Evolutionary conservation across 352 stramenopile genomes (phyloP), one percentile per base, ranked within the genome.

Genomic region (Hyaloperonospora brassicae): DNA sequence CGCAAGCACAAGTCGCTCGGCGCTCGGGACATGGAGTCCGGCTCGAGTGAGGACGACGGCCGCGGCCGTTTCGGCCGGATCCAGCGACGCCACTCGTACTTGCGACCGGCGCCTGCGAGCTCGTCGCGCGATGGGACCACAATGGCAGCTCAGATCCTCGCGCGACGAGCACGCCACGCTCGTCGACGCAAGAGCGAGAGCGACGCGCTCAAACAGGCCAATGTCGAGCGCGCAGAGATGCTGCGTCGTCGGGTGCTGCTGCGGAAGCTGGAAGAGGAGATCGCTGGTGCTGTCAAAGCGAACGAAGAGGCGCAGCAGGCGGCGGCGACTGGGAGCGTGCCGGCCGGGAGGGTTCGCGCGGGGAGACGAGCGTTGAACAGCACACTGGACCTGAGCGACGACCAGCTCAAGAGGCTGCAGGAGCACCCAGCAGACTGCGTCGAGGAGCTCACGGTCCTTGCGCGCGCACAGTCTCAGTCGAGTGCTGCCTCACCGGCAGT

Each of bases 261-360:
- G 11, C 71, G 78, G n/a, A 82, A 80, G 44, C 63, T 89, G 2
- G 79, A 89, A 39, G 63, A 83, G 44, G 79, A 89, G 52, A 89
- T 89, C 54, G 68, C 83, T 47, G 72, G 76, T 11, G 76, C 79
- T 6, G 81, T 87, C 31, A 73, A 84, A 40, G 79, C 78, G 13
- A 82, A 76, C 48, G 67, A 71, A 27, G 61, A 69, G 47, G 59
- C 62, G 8, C 47, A 68, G 31, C 39, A 59, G 5, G 60, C 59
- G 9, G 54, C 59, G 14, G 59, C 52, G n/a, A 48, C 30, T 21
- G 36, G 36, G 12, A 21, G 12, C 14, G 4, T 21, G 11, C 3
- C 4, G 36, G 14, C 36, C 14, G n/a, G 36, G n/a, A 42, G 12
- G 4, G 36, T 5, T 5, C 2, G n/a, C 36, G 36, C 4, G 4